Base-by-base conservation (phyloP, 148 eudicot species). In the Talinum fruticosum region DNA sequence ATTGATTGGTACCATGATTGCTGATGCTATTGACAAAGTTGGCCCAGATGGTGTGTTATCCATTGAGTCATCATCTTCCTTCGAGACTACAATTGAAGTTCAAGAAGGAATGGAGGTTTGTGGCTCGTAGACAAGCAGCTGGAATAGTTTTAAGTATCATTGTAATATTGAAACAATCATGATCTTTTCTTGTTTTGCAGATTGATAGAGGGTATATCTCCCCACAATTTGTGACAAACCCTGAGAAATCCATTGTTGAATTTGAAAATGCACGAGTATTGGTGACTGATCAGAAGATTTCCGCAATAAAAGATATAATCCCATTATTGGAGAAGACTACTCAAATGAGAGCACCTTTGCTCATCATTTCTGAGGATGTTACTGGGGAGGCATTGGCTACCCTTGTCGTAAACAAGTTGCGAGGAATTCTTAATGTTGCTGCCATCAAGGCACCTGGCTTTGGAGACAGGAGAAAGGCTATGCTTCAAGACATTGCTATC, bases 401-500 rank as follows among this genome's bases (percentile, higher is more conserved):
- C 24, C 97, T 96, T 75, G 97, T 93, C 73, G 97, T 96, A 28
- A 96, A 96, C 90, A 93, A 93, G 84, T 79, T 96, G 65, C 88
- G 97, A n/a, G 99, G 99, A 19, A 88, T 96, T 75, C 47, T 96
- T 24, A 93, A 96, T 72, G 99, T 93, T 51, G 97, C 97, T 75
- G 99, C 99, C 72, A 91, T 96, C 78, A 96, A 91, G 87, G 97
- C 99, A 66, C 99, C n/a, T 97, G 90, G 99, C 64, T 96, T 96
- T 79, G 97, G 99, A 70, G 97, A 96, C 82, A 90, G 99, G 74
- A 90, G 97, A 72, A 96, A 96, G 86, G 99, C 99, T 71, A 81
- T 93, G 79, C 97, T 96, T 78, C 99, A 96, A 84, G 97, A 96
- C 84, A 86, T 96, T 85, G 97, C 97, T 64, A 93, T 96, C 79